These are phyloP conservation scores for Vachellia pachyceras DNA, from an alignment of 306 rosid species.

Conservation along the genomic window DNA sequence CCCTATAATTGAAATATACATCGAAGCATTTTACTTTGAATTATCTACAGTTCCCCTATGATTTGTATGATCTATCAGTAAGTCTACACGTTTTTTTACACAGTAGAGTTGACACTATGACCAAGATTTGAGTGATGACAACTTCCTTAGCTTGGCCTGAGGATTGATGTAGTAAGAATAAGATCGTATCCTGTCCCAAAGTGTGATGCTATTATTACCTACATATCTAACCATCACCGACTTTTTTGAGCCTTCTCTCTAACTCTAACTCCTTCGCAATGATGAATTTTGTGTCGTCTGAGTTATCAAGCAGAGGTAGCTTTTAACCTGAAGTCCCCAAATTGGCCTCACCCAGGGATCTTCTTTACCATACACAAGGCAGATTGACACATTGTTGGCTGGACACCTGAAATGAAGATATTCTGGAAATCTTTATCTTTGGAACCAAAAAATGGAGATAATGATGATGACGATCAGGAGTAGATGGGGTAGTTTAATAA, in stretches of 20 bases:
- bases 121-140: constrained; percentile 44
- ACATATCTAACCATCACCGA: constrained; percentile 63
- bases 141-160: constrained; percentile 33
- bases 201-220: constrained; percentile 52
- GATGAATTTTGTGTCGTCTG: constrained; percentile 33
- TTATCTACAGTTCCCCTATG: neutral
- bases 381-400: constrained; percentile 62
- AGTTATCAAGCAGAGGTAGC: constrained; percentile 73
- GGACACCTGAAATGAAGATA: constrained; percentile 58
- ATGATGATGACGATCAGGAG: constrained; percentile 9
- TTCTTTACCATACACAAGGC: constrained; percentile 94
- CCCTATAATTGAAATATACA: too few species aligned
- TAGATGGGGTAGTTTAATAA: neutral
- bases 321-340: constrained; percentile 86
- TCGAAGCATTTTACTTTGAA: too few species aligned
- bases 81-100: neutral
- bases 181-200: constrained; percentile 65
- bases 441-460: neutral
- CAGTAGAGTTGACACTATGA: constrained; percentile 23
- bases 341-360: constrained; percentile 96
- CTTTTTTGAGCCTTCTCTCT: constrained; percentile 68
- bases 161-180: constrained; percentile 52
- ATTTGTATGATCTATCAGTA: constrained; percentile 1
- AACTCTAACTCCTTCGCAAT: constrained; percentile 68
- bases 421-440: constrained; percentile 17